These are phyloP conservation scores for Fusarium sp. DNA, from an alignment of 2,329 filamentous ascomycete genomes.

Conservation along the genomic window DNA sequence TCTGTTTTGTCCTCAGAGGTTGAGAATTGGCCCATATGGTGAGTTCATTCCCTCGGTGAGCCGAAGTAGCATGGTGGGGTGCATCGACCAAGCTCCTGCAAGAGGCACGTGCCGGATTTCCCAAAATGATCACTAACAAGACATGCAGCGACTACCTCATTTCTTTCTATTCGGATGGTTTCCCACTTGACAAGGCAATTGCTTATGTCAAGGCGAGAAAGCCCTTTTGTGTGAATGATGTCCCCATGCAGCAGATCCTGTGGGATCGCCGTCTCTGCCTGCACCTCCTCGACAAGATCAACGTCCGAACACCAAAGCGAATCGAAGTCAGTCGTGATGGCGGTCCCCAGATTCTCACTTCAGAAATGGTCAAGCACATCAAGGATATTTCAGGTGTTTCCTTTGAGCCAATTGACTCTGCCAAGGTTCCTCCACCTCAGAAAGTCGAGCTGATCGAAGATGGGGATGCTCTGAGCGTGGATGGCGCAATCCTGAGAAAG, in stretches of 20 bases:
- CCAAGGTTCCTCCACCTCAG: slow-evolving; percentile 70
- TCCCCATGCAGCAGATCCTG: slow-evolving; percentile 96
- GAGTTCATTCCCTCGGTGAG: slow-evolving; percentile 53
- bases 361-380: slow-evolving; percentile 84
- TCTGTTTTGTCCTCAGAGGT: slow-evolving; percentile 66
- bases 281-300: slow-evolving; percentile 86
- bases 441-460: slow-evolving; percentile 90
- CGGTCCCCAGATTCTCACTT: slow-evolving; percentile 81
- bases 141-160: slow-evolving; percentile 85
- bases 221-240: slow-evolving; percentile 96
- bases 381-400: slow-evolving; percentile 83
- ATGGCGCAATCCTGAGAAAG: slow-evolving; percentile 84
- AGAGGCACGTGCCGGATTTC: slow-evolving; percentile 43
- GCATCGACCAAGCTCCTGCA: slow-evolving; percentile 35
- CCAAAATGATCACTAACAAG: slow-evolving; percentile 35
- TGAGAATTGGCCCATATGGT: slow-evolving; percentile 95
- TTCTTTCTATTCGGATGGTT: slow-evolving; percentile 98
- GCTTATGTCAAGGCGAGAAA: slow-evolving; percentile 93
- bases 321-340: slow-evolving; percentile 95
- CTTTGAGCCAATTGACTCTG: slow-evolving; percentile 77
- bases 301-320: slow-evolving; percentile 88
- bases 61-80: slow-evolving; percentile 49
- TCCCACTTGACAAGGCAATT: slow-evolving; percentile 96
- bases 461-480: slow-evolving; percentile 87
- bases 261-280: slow-evolving; percentile 96